Evolutionary conservation across 179 eudicot species (phyloP).

Genomic region (Pouteria campechiana): DNA sequence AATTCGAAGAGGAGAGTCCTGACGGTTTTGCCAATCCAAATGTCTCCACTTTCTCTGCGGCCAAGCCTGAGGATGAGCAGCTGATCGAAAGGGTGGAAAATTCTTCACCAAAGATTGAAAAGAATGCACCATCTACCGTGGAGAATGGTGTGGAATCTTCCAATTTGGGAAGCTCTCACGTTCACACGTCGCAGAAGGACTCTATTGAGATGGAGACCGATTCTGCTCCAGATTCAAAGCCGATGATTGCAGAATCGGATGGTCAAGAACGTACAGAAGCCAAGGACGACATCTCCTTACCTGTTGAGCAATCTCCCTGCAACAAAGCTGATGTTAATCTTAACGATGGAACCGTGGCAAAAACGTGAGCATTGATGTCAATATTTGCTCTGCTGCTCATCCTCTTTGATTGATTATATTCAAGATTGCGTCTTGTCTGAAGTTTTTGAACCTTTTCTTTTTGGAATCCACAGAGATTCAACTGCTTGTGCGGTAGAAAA

Average conservation of each 20-base stretch:
- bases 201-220: slow-evolving; percentile 6
- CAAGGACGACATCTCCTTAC: slow-evolving; percentile 44
- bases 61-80: slow-evolving; percentile 41
- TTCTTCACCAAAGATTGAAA: slow-evolving; percentile 27
- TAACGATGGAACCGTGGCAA: slow-evolving; percentile 27
- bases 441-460: background rate
- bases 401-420: background rate
- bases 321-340: slow-evolving; percentile 21
- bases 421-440: background rate
- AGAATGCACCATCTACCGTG: slow-evolving; percentile 19
- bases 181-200: slow-evolving; percentile 1
- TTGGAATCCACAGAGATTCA: slow-evolving; percentile 20
- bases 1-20: slow-evolving; percentile 28
- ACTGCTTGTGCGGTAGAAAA: slow-evolving; percentile 20
- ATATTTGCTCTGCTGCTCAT: background rate
- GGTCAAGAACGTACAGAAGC: slow-evolving; percentile 24
- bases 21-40: slow-evolving; percentile 13
- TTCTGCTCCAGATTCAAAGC: slow-evolving; percentile 6
- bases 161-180: slow-evolving; percentile 15
- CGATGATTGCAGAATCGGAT: slow-evolving; percentile 17
- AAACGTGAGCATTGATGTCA: slow-evolving; percentile 35
- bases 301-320: slow-evolving; percentile 33
- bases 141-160: slow-evolving; percentile 21
- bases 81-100: slow-evolving; percentile 28
- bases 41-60: slow-evolving; percentile 23